Evolutionary conservation across 2,329 filamentous ascomycete species (phyloP).

Genomic region (Aspergillus puulaauensis): DNA sequence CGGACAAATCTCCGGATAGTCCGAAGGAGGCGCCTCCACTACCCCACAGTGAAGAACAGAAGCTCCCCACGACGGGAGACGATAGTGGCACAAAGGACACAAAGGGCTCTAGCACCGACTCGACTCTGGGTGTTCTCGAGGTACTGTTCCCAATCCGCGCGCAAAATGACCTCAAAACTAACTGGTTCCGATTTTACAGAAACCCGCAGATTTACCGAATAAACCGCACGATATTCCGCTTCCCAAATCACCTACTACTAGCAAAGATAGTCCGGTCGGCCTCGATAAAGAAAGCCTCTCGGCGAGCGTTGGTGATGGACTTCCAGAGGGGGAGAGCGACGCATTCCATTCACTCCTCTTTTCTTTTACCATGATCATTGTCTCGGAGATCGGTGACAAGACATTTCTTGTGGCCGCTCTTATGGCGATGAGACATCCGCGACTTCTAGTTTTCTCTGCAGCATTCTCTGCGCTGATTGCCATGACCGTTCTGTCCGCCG

Average conservation of each 20-base stretch:
- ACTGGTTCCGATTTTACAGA: constrained; percentile 51
- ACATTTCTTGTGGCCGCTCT: constrained; percentile 95
- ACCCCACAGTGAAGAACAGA: constrained; percentile 77
- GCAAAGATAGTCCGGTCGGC: constrained; percentile 35
- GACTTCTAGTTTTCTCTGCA: constrained; percentile 88
- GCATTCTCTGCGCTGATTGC: constrained; percentile 87
- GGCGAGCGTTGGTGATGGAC: constrained; percentile 32
- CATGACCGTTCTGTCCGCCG: constrained; percentile 93
- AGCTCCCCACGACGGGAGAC: constrained; percentile 48
- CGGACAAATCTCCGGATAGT: constrained; percentile 73
- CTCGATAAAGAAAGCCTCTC: constrained; percentile 34
- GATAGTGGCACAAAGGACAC: constrained; percentile 36
- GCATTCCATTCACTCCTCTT: constrained; percentile 82
- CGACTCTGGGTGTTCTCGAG: constrained; percentile 53
- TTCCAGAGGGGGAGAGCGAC: constrained; percentile 52
- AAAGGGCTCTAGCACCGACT: constrained; percentile 42
- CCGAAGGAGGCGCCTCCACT: constrained; percentile 84
- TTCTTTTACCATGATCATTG: constrained; percentile 94
- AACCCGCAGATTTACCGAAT: constrained; percentile 76
- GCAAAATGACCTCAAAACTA: neutral
- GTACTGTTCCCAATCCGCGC: constrained; percentile 39
- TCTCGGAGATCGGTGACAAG: constrained; percentile 97
- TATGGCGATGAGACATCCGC: constrained; percentile 98
- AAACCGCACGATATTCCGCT: constrained; percentile 72
- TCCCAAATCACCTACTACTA: constrained; percentile 58